phyloP scores from a whole-genome alignment of 73 alveolate species.

The Paraurostyla sp. region DNA sequence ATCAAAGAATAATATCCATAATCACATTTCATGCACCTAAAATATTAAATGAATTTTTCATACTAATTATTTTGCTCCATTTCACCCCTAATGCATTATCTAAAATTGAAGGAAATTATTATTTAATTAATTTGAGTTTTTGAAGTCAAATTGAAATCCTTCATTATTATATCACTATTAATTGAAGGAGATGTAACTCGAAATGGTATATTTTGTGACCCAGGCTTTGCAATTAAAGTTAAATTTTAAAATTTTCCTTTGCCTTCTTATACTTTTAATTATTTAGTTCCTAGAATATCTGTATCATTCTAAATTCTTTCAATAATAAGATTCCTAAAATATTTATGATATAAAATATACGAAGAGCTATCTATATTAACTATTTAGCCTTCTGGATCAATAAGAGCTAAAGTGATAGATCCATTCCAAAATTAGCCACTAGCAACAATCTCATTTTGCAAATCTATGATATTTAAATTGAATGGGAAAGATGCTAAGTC shows the following conservation, averaged over 20 bases:
- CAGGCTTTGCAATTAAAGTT: slow-evolving; percentile 26
- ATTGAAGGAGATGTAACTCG: background rate
- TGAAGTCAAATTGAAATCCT: background rate
- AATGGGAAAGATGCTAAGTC: background rate
- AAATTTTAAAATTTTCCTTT: background rate
- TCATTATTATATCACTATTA: background rate
- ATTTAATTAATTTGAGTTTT: background rate
- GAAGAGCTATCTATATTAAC: background rate
- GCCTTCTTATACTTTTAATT: background rate
- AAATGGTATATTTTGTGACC: background rate
- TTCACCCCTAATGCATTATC: background rate
- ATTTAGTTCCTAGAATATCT: background rate
- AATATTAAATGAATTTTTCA: background rate
- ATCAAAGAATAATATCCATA: background rate
- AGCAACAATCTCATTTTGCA: background rate
- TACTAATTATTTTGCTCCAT: background rate
- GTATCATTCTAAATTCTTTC: background rate
- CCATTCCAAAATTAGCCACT: background rate
- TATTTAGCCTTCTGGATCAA: background rate
- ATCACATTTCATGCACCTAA: background rate
- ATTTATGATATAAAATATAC: slow-evolving; percentile 1
- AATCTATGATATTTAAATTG: background rate
- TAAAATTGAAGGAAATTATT: background rate
- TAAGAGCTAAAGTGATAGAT: too few relatives aligned
- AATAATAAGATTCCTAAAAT: background rate